Evolutionary conservation across 2,329 filamentous ascomycete genomes (phyloP).

Genomic region (Neocatenulostroma microsporum): DNA sequence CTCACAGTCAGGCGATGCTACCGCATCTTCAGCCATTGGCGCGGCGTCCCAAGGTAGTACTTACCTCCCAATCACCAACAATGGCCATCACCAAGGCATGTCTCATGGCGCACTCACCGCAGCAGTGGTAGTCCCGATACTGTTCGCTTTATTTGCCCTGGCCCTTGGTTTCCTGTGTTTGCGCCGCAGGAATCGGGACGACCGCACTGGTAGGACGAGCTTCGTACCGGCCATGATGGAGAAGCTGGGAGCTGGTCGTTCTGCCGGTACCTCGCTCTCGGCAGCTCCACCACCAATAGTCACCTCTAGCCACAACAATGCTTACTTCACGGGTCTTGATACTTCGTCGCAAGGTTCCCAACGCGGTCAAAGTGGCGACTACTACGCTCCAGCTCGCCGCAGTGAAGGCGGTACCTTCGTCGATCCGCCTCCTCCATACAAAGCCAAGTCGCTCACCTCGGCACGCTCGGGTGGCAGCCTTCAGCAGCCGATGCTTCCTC

Average conservation of each 20-base stretch:
- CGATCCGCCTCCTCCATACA: slow-evolving; percentile 8
- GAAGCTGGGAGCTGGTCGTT: background rate
- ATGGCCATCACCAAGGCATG: slow-evolving; percentile 8
- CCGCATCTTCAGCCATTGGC: background rate
- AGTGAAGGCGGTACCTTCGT: slow-evolving; percentile 9
- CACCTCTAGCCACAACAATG: slow-evolving; percentile 8
- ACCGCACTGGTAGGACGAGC: background rate
- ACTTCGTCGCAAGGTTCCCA: slow-evolving; percentile 11
- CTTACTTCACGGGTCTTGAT: slow-evolving; percentile 20
- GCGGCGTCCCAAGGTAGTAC: background rate
- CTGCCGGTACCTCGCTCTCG: background rate
- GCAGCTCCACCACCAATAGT: background rate
- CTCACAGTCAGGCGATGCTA: background rate
- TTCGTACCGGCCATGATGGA: background rate
- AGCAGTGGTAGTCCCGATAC: slow-evolving; percentile 17
- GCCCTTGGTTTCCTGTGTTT: slow-evolving; percentile 13
- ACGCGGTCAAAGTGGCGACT: slow-evolving; percentile 6
- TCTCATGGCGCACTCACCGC: slow-evolving; percentile 18
- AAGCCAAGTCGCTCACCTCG: background rate
- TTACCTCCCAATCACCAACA: slow-evolving; percentile 4
- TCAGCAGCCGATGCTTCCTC: background rate
- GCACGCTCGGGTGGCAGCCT: background rate
- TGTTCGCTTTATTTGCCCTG: slow-evolving; percentile 11
- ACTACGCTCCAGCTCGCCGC: slow-evolving; percentile 4
- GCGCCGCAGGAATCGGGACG: slow-evolving; percentile 8